A percentile compares a stretch with the other conserved stretches of the same genome.
These are phyloP conservation scores for Starmerella scarabaei DNA, from an alignment of 805 yeast species.

Conservation along the genomic window DNA sequence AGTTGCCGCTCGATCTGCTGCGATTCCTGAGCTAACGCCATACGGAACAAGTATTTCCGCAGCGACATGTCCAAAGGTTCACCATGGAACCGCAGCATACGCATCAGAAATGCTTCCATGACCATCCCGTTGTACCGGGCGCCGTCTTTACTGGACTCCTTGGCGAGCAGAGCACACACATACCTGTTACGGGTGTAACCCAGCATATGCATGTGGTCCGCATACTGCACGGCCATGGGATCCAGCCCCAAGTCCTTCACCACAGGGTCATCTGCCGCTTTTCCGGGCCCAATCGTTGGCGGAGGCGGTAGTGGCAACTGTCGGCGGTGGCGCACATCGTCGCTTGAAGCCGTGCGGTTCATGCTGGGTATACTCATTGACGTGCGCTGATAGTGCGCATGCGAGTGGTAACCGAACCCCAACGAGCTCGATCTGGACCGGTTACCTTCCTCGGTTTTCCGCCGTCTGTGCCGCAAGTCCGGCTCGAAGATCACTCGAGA, in stretches of 20 bases:
- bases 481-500: not conserved
- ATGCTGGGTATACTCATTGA: not conserved
- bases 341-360: slow-evolving; percentile 1
- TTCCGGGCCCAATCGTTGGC: slow-evolving; percentile 12
- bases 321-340: slow-evolving; percentile 7
- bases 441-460: not conserved
- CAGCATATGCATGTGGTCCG: slow-evolving; percentile 13
- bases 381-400: not conserved
- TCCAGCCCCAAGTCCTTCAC: slow-evolving; percentile 8
- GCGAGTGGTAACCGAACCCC: not conserved
- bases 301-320: slow-evolving; percentile 17
- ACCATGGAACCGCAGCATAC: slow-evolving; percentile 36
- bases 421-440: not conserved
- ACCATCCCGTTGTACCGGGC: slow-evolving; percentile 13
- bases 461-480: not conserved
- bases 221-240: slow-evolving; percentile 17
- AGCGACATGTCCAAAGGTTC: slow-evolving; percentile 57
- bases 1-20: slow-evolving; percentile 65
- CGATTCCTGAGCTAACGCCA: slow-evolving; percentile 55
- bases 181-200: slow-evolving; percentile 15
- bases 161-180: slow-evolving; percentile 19
- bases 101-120: slow-evolving; percentile 19
- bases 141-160: slow-evolving; percentile 7
- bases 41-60: slow-evolving; percentile 43
- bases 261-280: slow-evolving; percentile 8